phyloP scores from a whole-genome alignment of 805 yeast genomes.

The Sugiyamaella lignohabitans region DNA sequence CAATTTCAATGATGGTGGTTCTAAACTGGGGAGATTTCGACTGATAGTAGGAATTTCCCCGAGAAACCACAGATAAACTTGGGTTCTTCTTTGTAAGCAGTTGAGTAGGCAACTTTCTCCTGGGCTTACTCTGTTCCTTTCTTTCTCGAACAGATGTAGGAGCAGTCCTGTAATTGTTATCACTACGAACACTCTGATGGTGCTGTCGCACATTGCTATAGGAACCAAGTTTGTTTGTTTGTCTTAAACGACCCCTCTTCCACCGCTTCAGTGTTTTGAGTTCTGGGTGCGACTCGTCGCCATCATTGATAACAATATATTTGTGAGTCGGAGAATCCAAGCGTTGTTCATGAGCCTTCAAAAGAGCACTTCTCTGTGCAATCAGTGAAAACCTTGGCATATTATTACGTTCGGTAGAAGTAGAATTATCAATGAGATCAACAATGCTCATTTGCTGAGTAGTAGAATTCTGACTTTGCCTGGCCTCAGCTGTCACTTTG shows the following conservation, averaged over 20 bases:
- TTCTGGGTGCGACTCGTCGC: conserved; percentile 1
- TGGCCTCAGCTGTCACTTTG: not conserved
- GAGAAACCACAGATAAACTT: too few species aligned
- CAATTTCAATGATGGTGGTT: too few species aligned
- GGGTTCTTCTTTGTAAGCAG: too few species aligned
- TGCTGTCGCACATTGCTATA: too few species aligned
- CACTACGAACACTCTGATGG: too few species aligned
- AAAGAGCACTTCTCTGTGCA: conserved; percentile 3
- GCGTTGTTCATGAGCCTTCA: not conserved
- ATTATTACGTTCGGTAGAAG: not conserved
- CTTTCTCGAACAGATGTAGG: too few species aligned
- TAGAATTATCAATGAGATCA: not conserved
- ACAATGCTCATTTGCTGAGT: not conserved
- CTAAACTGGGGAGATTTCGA: too few species aligned
- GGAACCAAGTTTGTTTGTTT: too few species aligned
- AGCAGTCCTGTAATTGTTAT: too few species aligned
- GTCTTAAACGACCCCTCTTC: not conserved
- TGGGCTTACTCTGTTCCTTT: too few species aligned
- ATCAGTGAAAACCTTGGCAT: not conserved
- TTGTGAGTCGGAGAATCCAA: not conserved
- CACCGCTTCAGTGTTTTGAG: not conserved
- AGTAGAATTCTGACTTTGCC: not conserved
- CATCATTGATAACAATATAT: conserved; percentile 6
- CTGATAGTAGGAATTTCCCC: too few species aligned
- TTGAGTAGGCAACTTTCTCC: too few species aligned